Percentiles rank a stretch among this genome's conserved stretches.
These are phyloP conservation scores for Linnemannia schmuckeri DNA, from an alignment of 192 early-diverging fungal species.

Conservation along the genomic window DNA sequence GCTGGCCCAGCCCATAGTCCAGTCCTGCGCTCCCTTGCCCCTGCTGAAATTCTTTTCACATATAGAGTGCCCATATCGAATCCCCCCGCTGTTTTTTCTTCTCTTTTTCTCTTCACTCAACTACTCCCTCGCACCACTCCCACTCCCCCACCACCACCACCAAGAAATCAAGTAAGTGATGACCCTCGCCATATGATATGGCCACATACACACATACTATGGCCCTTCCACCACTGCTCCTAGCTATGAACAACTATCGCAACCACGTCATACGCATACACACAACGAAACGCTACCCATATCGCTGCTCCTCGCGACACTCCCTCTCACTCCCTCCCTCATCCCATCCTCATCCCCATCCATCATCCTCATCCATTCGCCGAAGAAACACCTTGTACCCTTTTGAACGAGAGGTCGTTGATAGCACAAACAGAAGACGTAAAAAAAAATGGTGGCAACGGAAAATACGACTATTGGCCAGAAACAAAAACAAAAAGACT, in stretches of 20 bases:
- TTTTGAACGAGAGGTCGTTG: not conserved
- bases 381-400: not conserved
- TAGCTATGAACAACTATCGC: not conserved
- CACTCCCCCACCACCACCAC: constrained; percentile 10
- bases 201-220: not conserved
- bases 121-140: not conserved
- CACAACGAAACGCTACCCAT: not conserved
- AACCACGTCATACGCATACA: not conserved
- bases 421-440: not conserved
- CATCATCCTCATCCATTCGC: constrained; percentile 18
- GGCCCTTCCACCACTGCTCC: not conserved
- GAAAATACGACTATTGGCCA: not conserved
- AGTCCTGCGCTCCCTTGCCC: not conserved
- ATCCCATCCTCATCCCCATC: constrained; percentile 2
- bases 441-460: constrained; percentile 2
- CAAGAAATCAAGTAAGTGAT: constrained; percentile 14
- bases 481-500: constrained; percentile 2
- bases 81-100: constrained; percentile 45
- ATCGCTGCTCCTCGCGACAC: not conserved
- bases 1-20: not conserved
- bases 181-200: not conserved
- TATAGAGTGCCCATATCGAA: not conserved
- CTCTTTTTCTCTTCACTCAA: constrained; percentile 7
- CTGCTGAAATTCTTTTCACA: constrained; percentile 7
- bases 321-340: constrained; percentile 1